A percentile compares a stretch with the other conserved stretches of the same genome.
Evolutionary conservation across 495 filamentous ascomycete species (phyloP).

Genomic region (Penicillium canariense): DNA sequence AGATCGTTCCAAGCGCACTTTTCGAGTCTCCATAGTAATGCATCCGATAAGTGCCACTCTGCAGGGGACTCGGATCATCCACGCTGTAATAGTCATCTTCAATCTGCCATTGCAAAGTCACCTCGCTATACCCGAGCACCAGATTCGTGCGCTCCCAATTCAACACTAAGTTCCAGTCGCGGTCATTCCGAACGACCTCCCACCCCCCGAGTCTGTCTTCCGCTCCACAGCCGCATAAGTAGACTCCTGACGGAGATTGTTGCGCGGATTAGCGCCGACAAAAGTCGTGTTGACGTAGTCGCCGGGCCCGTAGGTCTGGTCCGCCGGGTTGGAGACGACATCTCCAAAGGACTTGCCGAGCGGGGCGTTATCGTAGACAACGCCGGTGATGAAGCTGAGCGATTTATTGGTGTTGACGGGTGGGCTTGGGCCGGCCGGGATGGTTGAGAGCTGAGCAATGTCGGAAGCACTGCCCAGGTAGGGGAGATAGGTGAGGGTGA

Average conservation of each 20-base stretch:
- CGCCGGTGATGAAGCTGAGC: constrained; percentile 75
- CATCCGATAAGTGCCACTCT: constrained; percentile 70
- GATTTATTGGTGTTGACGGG: constrained; percentile 80
- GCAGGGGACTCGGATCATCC: constrained; percentile 37
- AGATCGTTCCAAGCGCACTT: constrained; percentile 61
- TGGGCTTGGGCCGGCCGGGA: constrained; percentile 60
- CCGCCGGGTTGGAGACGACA: constrained; percentile 56
- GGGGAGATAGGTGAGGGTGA: constrained; percentile 69
- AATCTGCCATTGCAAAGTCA: constrained; percentile 76
- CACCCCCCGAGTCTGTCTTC: constrained; percentile 53
- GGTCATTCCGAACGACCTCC: constrained; percentile 54
- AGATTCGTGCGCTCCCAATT: constrained; percentile 71
- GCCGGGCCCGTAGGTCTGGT: constrained; percentile 53
- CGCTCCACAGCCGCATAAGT: constrained; percentile 76
- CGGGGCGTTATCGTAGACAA: constrained; percentile 70
- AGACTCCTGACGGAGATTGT: constrained; percentile 74
- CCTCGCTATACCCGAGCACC: constrained; percentile 75
- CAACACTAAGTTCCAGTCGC: constrained; percentile 29
- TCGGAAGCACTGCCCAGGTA: constrained; percentile 54
- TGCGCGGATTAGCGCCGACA: constrained; percentile 86
- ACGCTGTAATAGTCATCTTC: constrained; percentile 50
- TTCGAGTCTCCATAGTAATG: constrained; percentile 87
- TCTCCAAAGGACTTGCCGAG: constrained; percentile 77
- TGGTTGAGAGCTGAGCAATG: constrained; percentile 44
- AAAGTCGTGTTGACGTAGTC: constrained; percentile 63